phyloP scores from a whole-genome alignment of 257 asterid genomes.

The Linderniella brevidens region DNA sequence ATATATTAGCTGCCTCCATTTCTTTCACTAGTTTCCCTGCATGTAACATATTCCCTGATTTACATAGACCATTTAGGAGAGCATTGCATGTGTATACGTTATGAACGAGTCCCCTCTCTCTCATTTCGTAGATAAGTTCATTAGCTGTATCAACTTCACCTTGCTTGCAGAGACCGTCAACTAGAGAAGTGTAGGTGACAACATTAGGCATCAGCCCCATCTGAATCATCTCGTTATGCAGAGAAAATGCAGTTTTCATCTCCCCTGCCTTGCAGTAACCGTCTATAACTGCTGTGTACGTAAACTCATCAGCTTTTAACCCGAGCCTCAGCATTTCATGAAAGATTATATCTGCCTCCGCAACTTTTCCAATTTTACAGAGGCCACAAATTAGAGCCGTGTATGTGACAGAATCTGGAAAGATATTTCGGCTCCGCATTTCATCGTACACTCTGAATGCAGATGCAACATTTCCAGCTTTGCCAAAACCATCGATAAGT shows the following conservation, averaged over 20 bases:
- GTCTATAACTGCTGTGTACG: conserved; percentile 70
- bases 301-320: conserved; percentile 57
- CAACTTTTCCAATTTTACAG: conserved; percentile 46
- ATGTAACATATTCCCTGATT: conserved; percentile 53
- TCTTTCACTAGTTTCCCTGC: conserved; percentile 55
- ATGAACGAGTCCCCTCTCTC: conserved; percentile 53
- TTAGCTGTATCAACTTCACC: conserved; percentile 74
- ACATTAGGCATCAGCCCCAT: conserved; percentile 51
- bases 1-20: conserved; percentile 54
- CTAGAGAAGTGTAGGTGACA: conserved; percentile 81
- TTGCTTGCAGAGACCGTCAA: conserved; percentile 86
- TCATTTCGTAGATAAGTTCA: conserved; percentile 69
- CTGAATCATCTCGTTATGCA: conserved; percentile 76
- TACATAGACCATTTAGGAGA: conserved; percentile 76
- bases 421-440: conserved; percentile 39
- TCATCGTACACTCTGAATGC: conserved; percentile 49
- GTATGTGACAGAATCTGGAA: conserved; percentile 54
- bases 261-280: conserved; percentile 77
- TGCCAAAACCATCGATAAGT: conserved; percentile 67
- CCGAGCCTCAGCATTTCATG: conserved; percentile 58
- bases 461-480: conserved; percentile 35
- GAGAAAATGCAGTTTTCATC: conserved; percentile 49
- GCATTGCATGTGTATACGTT: conserved; percentile 65
- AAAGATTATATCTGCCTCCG: conserved; percentile 57
- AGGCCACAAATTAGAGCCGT: conserved; percentile 62